Evolutionary conservation across 129 eudicot genomes (phyloP).

Genomic region (Chrysanthemum makinoi): DNA sequence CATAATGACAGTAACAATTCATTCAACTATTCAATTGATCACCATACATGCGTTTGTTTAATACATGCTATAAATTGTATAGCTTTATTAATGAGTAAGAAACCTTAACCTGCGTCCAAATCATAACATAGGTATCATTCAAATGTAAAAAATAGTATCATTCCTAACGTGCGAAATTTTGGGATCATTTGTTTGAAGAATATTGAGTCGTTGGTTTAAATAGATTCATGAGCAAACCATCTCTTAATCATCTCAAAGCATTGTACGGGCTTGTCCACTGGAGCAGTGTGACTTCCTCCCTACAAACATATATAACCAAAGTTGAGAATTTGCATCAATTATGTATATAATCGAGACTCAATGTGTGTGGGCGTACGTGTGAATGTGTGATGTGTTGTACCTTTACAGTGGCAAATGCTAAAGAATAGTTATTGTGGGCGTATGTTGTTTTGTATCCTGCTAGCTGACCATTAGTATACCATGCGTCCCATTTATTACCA

Average conservation of each 20-base stretch:
- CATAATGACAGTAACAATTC: no score
- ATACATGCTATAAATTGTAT: no score
- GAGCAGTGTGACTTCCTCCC: conserved; percentile 29
- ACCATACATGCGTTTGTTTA: no score
- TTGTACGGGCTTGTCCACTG: conserved; percentile 4
- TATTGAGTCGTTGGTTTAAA: not conserved
- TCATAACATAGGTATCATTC: no score
- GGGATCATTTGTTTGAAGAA: not conserved
- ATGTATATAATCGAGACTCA: not conserved
- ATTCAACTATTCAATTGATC: no score
- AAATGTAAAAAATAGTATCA: no score
- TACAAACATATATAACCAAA: not conserved
- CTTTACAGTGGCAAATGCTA: conserved; percentile 24
- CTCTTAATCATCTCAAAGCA: conserved; percentile 24
- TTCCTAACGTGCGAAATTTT: no score
- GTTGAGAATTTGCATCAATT: not conserved
- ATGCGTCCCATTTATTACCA: conserved; percentile 25
- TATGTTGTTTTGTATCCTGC: conserved; percentile 20
- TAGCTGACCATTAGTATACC: conserved; percentile 17
- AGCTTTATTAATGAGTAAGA: no score
- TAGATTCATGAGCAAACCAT: conserved; percentile 8
- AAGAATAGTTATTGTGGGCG: conserved; percentile 11
- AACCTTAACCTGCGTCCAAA: no score
- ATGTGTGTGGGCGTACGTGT: not conserved
- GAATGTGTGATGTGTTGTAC: not conserved